A percentile compares a stretch with the other conserved stretches of the same genome.
Evolutionary conservation across 257 asterid genomes (phyloP).

Genomic region (Penstemon eatonii): DNA sequence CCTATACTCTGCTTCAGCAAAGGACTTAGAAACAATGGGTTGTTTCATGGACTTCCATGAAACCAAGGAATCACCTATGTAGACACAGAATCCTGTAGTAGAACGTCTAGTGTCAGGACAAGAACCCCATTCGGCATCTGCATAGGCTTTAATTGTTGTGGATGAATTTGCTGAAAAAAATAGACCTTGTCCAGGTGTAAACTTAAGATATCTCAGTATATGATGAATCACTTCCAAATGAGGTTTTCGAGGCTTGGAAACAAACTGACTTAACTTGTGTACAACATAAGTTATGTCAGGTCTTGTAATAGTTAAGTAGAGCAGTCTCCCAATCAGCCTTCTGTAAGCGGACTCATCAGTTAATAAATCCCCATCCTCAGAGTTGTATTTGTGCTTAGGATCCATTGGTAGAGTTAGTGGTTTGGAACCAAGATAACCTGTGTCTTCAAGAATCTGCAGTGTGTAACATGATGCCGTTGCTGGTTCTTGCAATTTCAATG

Average conservation of each 20-base stretch:
- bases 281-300: background rate
- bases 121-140: background rate
- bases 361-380: background rate
- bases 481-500: background rate
- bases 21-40: too few species aligned
- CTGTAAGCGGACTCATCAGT: background rate
- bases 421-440: background rate
- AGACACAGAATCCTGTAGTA: too few species aligned
- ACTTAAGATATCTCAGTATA: background rate
- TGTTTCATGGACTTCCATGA: too few species aligned
- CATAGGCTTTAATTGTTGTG: background rate
- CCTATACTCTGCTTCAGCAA: too few species aligned
- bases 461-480: background rate
- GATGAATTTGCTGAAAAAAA: background rate
- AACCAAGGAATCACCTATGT: too few species aligned
- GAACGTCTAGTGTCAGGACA: background rate
- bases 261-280: background rate
- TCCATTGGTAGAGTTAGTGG: background rate
- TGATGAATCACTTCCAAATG: background rate
- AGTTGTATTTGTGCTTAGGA: background rate
- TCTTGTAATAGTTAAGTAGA: too few species aligned
- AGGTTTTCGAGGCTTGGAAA: background rate
- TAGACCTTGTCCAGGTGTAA: background rate
- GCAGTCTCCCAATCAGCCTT: background rate
- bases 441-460: background rate